Conservation (phyloP, 1,284 basidiomycete genomes). For the Trichosporon asahii region DNA sequence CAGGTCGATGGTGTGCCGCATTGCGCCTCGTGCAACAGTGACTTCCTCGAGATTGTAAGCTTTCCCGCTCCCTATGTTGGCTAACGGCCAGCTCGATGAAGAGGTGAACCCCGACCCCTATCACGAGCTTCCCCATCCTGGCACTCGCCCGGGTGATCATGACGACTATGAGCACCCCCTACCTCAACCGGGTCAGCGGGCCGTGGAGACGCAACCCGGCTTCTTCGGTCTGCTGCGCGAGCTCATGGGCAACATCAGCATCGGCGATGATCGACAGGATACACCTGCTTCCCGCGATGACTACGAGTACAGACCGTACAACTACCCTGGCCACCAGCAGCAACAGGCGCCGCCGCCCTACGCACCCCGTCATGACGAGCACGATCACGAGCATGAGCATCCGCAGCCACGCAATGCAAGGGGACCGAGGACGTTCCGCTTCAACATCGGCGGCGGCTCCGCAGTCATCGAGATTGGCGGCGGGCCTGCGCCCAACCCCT, state of each 20-base stretch:
- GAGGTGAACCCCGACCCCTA: slow-evolving; percentile 46
- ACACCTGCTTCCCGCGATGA: not conserved
- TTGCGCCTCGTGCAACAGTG: slow-evolving; percentile 45
- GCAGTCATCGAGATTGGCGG: slow-evolving; percentile 13
- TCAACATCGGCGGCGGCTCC: slow-evolving; percentile 16
- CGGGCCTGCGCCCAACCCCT: slow-evolving; percentile 14
- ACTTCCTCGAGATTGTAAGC: slow-evolving; percentile 48
- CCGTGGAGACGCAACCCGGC: slow-evolving; percentile 6
- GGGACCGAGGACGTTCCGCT: not conserved
- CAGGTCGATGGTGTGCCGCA: slow-evolving; percentile 35
- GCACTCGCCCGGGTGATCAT: slow-evolving; percentile 15
- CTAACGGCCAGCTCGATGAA: slow-evolving; percentile 37
- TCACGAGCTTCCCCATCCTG: slow-evolving; percentile 42
- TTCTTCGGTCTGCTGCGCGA: not conserved
- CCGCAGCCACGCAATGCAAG: not conserved
- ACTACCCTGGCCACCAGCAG: not conserved
- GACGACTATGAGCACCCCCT: slow-evolving; percentile 14
- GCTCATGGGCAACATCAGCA: not conserved
- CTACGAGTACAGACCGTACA: slow-evolving; percentile 10
- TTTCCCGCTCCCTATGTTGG: no score
- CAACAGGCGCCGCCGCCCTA: not conserved
- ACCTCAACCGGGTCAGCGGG: slow-evolving; percentile 19
- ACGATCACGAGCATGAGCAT: not conserved
- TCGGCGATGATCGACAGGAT: not conserved
- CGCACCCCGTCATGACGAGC: not conserved